Conservation (phyloP, 306 rosid species). For the Lathyrus oleraceus region DNA sequence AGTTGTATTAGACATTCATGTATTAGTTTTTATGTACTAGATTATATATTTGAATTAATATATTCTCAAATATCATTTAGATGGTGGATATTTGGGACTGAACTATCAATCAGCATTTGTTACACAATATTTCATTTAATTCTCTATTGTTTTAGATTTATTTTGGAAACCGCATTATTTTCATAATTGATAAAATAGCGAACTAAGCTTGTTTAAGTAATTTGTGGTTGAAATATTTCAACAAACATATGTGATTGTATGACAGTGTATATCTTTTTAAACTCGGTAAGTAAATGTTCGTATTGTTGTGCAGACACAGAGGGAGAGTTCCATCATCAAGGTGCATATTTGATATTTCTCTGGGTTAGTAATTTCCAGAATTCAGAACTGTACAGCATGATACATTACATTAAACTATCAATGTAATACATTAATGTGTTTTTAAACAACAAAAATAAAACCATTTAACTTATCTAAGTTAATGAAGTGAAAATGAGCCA, state of each 20-base stretch:
- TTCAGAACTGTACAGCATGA: conserved; percentile 49
- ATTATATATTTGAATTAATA: no score
- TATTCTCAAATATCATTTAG: no score
- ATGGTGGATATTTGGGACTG: no score
- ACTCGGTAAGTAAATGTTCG: not conserved
- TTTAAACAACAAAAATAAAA: conserved; percentile 28
- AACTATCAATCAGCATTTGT: not conserved
- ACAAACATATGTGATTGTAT: not conserved
- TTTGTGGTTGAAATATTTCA: not conserved
- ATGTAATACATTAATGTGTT: conserved; percentile 36
- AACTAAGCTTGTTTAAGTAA: not conserved
- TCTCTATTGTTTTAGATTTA: not conserved
- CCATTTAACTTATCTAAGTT: conserved; percentile 27
- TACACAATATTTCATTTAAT: not conserved
- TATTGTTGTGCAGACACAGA: not conserved
- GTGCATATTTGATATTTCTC: conserved; percentile 31
- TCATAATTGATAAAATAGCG: not conserved
- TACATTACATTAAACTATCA: conserved; percentile 4
- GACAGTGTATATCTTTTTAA: not conserved
- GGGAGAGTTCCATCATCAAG: conserved; percentile 10
- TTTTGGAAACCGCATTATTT: not conserved
- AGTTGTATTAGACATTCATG: no score
- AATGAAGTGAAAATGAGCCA: conserved; percentile 29
- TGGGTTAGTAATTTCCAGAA: conserved; percentile 33
- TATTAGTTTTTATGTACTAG: no score